These are phyloP conservation scores for Chenopodium quinoa DNA, from an alignment of 148 eudicot genomes.

Conservation along the genomic window DNA sequence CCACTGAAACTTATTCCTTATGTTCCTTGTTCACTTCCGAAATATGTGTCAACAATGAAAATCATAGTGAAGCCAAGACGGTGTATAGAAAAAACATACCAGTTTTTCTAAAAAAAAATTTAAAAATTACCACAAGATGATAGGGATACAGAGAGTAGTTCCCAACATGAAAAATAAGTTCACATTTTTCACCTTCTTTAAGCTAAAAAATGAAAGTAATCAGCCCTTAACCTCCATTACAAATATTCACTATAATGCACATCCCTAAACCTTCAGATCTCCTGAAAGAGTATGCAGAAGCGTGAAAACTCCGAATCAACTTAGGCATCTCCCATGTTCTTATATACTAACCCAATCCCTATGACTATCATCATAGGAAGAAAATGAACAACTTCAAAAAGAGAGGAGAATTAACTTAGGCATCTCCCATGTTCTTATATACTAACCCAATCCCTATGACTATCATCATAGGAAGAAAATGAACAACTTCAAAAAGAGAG, in stretches of 20 bases:
- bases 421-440: background rate
- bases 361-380: background rate
- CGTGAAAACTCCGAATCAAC: background rate
- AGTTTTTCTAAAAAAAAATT: too few relatives aligned
- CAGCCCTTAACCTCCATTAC: background rate
- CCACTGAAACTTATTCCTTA: background rate
- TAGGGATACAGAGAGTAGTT: background rate
- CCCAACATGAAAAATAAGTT: background rate
- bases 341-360: background rate
- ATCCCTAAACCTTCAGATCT: background rate
- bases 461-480: background rate
- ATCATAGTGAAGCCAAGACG: background rate
- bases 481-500: background rate
- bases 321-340: background rate
- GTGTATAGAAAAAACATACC: background rate
- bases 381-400: background rate
- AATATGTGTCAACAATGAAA: background rate
- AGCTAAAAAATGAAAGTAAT: background rate
- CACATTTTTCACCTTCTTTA: background rate
- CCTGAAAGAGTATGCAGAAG: background rate
- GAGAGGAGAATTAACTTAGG: background rate
- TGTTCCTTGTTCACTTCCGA: background rate
- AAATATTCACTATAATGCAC: background rate
- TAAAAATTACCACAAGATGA: background rate
- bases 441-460: background rate